These are phyloP conservation scores for Colletotrichum sp. DNA, from an alignment of 2,329 filamentous ascomycete species.

Conservation along the genomic window DNA sequence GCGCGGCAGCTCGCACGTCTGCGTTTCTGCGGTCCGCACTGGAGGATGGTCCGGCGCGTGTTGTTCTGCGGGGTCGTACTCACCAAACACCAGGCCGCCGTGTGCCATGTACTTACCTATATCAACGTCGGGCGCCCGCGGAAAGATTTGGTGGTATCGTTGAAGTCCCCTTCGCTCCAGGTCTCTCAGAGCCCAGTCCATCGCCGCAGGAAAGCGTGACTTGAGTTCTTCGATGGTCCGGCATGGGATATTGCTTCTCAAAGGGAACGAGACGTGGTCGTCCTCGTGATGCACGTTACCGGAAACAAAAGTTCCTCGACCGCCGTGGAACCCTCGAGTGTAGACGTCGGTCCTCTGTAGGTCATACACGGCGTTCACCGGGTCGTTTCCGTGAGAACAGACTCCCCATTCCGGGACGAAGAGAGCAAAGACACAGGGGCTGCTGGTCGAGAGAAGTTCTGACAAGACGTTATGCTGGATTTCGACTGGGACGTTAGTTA, in stretches of 20 bases:
- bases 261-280: neutral
- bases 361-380: slow-evolving; percentile 5
- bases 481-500: slow-evolving; percentile 7
- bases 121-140: neutral
- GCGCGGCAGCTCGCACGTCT: neutral
- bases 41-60: neutral
- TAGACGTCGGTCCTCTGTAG: slow-evolving; percentile 15
- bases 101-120: slow-evolving; percentile 7
- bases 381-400: neutral
- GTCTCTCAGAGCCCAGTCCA: neutral
- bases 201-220: neutral
- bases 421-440: slow-evolving; percentile 4
- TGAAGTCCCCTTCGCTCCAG: neutral
- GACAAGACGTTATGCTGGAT: slow-evolving; percentile 1
- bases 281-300: neutral
- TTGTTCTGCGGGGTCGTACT: neutral
- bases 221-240: neutral
- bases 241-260: neutral
- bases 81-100: slow-evolving; percentile 1
- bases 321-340: neutral
- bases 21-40: neutral
- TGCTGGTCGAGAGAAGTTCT: neutral
- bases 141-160: neutral
- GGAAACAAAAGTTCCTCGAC: neutral
- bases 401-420: slow-evolving; percentile 14